phyloP scores from a whole-genome alignment of 345 rosid species.

The Schrenkiella parvula region DNA sequence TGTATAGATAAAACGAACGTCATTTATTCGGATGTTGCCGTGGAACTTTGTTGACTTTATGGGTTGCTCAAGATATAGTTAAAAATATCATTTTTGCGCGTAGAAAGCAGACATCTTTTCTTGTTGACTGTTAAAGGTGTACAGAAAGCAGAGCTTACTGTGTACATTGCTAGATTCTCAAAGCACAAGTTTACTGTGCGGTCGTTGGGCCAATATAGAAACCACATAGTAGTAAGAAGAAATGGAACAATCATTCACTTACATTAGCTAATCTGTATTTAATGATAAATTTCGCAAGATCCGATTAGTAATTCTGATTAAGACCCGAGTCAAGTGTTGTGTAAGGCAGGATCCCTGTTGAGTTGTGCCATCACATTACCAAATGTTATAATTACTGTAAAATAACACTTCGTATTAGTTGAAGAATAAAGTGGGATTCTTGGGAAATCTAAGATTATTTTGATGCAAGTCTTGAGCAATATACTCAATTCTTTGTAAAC shows the following conservation, averaged over 20 bases:
- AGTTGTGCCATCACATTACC: background rate
- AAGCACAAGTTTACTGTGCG: no score
- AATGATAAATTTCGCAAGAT: background rate
- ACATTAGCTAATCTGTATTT: background rate
- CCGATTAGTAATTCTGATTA: background rate
- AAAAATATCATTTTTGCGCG: background rate
- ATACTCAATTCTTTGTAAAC: background rate
- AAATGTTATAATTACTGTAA: background rate
- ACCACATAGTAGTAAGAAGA: background rate
- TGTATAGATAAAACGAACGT: background rate
- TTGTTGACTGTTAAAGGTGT: background rate
- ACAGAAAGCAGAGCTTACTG: background rate
- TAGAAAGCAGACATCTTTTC: background rate
- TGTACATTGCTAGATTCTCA: background rate
- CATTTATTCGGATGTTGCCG: conserved; percentile 6
- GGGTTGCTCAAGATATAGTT: background rate
- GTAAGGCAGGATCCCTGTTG: background rate
- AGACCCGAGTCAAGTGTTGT: background rate
- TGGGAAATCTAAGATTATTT: background rate
- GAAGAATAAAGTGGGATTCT: background rate
- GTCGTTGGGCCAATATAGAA: background rate
- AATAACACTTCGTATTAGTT: background rate
- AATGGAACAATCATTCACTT: background rate
- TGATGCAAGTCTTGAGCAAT: background rate
- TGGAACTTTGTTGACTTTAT: background rate